A percentile compares a stretch with the other conserved stretches of the same genome.
Evolutionary conservation across 306 rosid genomes (phyloP).

Genomic region (Biancaea sappan): DNA sequence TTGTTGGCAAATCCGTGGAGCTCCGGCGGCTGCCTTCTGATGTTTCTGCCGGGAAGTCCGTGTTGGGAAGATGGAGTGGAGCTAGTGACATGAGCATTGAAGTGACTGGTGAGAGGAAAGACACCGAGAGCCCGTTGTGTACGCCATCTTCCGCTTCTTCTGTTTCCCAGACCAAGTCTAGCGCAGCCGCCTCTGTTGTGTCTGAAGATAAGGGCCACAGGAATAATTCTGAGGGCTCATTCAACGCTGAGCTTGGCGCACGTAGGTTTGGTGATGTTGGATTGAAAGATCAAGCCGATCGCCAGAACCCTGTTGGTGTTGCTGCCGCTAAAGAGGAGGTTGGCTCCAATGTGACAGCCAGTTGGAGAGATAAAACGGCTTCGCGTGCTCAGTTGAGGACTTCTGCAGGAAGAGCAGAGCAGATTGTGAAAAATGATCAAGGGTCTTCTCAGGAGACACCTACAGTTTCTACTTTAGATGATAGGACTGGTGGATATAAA

Average conservation of each 20-base stretch:
- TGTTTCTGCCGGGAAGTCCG: constrained; percentile 45
- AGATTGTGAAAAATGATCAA: constrained; percentile 42
- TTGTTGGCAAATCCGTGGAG: constrained; percentile 54
- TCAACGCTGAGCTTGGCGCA: constrained; percentile 32
- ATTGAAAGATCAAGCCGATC: constrained; percentile 41
- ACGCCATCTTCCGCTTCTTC: constrained; percentile 57
- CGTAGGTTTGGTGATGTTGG: constrained; percentile 32
- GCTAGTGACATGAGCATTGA: constrained; percentile 70
- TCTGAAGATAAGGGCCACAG: constrained; percentile 47
- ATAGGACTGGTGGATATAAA: constrained; percentile 41
- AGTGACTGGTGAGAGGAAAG: constrained; percentile 58
- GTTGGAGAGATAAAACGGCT: constrained; percentile 46
- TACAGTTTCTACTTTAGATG: constrained; percentile 37
- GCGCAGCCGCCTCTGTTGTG: constrained; percentile 17
- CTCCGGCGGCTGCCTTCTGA: constrained; percentile 63
- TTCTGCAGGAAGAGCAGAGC: constrained; percentile 38
- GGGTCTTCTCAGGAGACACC: constrained; percentile 41
- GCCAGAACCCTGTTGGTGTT: constrained; percentile 17
- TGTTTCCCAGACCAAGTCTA: constrained; percentile 43
- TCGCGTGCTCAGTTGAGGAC: constrained; percentile 37
- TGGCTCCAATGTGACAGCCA: constrained; percentile 21
- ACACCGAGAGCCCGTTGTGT: constrained; percentile 56
- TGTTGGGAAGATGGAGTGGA: constrained; percentile 72
- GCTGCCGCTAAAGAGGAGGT: constrained; percentile 36
- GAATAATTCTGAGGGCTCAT: constrained; percentile 27